phyloP scores from a whole-genome alignment of 2,329 filamentous ascomycete species.

The Samsoniella hepiali region DNA sequence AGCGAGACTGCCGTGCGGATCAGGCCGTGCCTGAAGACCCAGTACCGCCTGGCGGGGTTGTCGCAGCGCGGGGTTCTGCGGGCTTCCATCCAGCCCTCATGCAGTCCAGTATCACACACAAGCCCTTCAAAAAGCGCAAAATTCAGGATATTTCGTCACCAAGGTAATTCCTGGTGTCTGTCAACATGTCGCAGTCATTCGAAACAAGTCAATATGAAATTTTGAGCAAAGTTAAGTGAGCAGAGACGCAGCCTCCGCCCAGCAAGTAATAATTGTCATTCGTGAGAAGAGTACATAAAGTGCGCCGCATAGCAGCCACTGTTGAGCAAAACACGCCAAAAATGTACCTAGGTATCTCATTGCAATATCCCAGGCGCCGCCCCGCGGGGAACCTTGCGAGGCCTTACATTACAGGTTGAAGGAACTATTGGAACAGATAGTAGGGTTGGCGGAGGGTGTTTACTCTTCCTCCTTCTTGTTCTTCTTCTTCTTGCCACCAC shows the following conservation, averaged over 20 bases:
- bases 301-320: conserved; percentile 29
- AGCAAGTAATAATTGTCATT: conserved; percentile 21
- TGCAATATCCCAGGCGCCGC: conserved; percentile 43
- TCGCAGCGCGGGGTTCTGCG: not conserved
- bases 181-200: not conserved
- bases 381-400: conserved; percentile 40
- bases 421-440: conserved; percentile 42
- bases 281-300: conserved; percentile 28
- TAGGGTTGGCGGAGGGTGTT: conserved; percentile 25
- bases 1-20: too few species aligned
- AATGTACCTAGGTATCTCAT: conserved; percentile 36
- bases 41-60: not conserved
- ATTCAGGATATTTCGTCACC: not conserved
- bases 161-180: fast-evolving
- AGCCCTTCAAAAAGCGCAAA: not conserved
- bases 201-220: not conserved
- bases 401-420: conserved; percentile 36
- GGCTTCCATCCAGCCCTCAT: not conserved
- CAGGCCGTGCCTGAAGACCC: too few species aligned
- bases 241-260: conserved; percentile 11
- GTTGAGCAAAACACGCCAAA: conserved; percentile 31
- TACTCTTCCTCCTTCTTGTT: conserved; percentile 53
- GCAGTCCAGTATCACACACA: not conserved
- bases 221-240: not conserved
- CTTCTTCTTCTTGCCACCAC: conserved; percentile 60